These are phyloP conservation scores for Hymenotorrendiella dingleyae DNA, from an alignment of 2,329 filamentous ascomycete species.

Conservation along the genomic window DNA sequence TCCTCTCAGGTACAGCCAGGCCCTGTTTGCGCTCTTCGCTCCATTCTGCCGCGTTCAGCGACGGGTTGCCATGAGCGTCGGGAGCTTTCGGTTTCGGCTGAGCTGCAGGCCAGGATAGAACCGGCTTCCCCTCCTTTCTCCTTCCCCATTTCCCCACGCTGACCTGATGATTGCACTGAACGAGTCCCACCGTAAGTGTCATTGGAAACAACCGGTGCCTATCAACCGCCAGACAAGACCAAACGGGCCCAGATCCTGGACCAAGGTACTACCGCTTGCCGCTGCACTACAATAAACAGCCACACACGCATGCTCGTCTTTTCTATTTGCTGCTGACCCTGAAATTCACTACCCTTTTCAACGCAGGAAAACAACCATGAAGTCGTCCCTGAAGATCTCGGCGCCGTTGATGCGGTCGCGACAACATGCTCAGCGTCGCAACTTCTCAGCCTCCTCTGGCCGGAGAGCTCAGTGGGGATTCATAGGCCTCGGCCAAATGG, in stretches of 20 bases:
- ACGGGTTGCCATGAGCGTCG: not conserved
- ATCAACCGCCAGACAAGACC: too few relatives aligned
- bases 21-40: not conserved
- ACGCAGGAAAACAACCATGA: conserved; percentile 19
- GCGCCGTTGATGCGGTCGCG: conserved; percentile 19
- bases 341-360: not conserved
- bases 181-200: too few relatives aligned
- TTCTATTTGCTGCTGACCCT: not conserved
- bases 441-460: conserved; percentile 41
- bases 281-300: too few relatives aligned
- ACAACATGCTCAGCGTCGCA: conserved; percentile 21
- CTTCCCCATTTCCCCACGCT: conserved; percentile 1
- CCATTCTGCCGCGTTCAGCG: conserved; percentile 3
- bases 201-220: too few relatives aligned
- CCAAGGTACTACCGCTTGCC: not conserved
- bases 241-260: not conserved
- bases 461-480: conserved; percentile 50
- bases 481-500: conserved; percentile 56
- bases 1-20: not conserved
- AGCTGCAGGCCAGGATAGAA: not conserved
- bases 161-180: too few relatives aligned
- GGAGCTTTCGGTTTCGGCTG: not conserved
- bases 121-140: not conserved
- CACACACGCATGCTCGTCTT: not conserved
- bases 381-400: conserved; percentile 20